Base-by-base conservation (phyloP, 116 monocot species). In the Trichopus zeylanicus region DNA sequence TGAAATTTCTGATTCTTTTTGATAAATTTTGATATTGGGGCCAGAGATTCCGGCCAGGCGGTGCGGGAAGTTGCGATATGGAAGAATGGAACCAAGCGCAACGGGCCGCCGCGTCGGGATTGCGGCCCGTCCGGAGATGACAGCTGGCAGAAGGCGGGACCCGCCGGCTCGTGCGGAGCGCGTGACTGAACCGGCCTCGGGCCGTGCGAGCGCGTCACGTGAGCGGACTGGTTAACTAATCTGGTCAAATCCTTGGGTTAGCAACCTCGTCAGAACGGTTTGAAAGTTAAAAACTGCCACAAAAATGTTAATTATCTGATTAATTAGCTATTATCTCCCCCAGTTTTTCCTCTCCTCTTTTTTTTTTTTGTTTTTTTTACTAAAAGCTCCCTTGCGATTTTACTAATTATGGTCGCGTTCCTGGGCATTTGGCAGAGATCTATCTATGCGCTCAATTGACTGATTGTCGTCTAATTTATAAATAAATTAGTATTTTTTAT, bases 281-380 rank as follows among this genome's bases (percentile, higher is more conserved):
- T 55, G 27, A 29, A n/a, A n/a, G n/a, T n/a, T n/a, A n/a, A n/a
- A n/a, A n/a, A n/a, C n/a, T n/a, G n/a, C n/a, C n/a, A n/a, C n/a
- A n/a, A n/a, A n/a, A n/a, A n/a, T n/a, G n/a, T n/a, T n/a, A n/a
- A n/a, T n/a, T n/a, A n/a, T n/a, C n/a, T n/a, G n/a, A n/a, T n/a
- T n/a, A n/a, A n/a, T n/a, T 18, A 4, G 5, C 26, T 7, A 3
- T 8, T 24, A n/a, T 27, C 10, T 29, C 4, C 5, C 58, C 37
- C 65, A 19, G n/a, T n/a, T n/a, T n/a, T n/a, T n/a, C n/a, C n/a
- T n/a, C n/a, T n/a, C n/a, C n/a, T n/a, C n/a, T 62, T 62, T 65
- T 65, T 65, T 4, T 59, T 65, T 48, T 72, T n/a, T n/a, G 66
- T 48, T 65, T 65, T 56, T 72, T 59, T 3, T 62, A 65, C 72